Conservation (phyloP, 345 rosid species). For the Eucalyptus curtisii region DNA sequence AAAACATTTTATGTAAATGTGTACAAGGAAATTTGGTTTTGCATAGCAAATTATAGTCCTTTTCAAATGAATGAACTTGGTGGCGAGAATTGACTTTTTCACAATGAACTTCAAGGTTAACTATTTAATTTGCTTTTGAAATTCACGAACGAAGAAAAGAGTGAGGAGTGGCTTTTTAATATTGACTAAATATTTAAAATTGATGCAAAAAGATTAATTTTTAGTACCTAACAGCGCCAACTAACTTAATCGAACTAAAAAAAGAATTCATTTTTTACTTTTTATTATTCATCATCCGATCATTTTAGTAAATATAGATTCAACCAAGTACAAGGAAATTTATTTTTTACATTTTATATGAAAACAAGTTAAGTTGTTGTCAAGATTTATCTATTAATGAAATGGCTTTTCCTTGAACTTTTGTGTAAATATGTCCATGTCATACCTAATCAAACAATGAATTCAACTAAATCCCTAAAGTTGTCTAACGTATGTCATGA, state of each 20-base stretch:
- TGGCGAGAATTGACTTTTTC: not conserved
- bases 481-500: not conserved
- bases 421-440: not conserved
- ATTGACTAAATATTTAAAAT: too few species aligned
- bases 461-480: not conserved
- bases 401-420: not conserved
- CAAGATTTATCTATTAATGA: not conserved
- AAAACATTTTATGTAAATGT: too few species aligned
- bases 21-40: not conserved
- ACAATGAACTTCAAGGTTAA: not conserved
- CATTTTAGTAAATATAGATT: not conserved
- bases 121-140: not conserved
- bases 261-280: not conserved
- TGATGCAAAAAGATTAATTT: not conserved
- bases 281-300: not conserved
- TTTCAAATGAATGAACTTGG: not conserved
- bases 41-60: not conserved
- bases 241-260: not conserved
- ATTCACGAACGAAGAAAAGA: not conserved
- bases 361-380: not conserved
- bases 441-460: not conserved
- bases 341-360: not conserved
- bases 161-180: not conserved
- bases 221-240: not conserved
- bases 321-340: not conserved